Evolutionary conservation across 768 basidiomycete genomes (phyloP), one percentile per base, ranked within the genome.

Genomic region (Boletus pseudopeckii): DNA sequence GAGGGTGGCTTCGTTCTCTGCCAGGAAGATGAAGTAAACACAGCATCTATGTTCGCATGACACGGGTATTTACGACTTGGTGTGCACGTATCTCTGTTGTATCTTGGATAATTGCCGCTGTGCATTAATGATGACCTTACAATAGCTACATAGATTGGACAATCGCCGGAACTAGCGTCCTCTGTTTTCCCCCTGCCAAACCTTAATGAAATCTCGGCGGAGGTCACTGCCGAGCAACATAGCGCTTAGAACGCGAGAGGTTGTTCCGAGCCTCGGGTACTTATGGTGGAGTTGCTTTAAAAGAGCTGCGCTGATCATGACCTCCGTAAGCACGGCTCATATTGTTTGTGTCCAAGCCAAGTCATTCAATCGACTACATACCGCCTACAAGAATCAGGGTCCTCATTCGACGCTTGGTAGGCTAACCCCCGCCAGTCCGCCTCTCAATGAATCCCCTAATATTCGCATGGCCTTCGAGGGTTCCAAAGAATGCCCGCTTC

Each of bases 401-500:
- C 37, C 44, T 46, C 51, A 50, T 49, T 41, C 41, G 24, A 36
- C 41, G 33, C 34, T 45, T 43, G 26, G 32, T 30, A 26, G 24
- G 41, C 53, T 66, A 72, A 53, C 67, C 70, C 7, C 71, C 73
- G 28, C 72, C 71, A 2, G 80, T 83, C 64, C 86, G 77, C 63
- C 88, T 76, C 70, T 91, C 88, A 59, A 91, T 90, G 70, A 90
- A 91, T 13, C 80, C 83, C 65, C 84, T 81, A 66, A 92, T 88
- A 61, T 86, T 88, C 34, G 80, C 74, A 67, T 92, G 90, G 3
- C 88, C 90, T 47, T 88, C 89, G 51, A 85, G 60, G 58, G 78
- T 88, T 24, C 83, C 90, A 72, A 95, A 93, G 76, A 96, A 91
- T 71, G 84, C 88, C 53, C 90, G 79, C 64, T 84, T 85, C 24